Percentiles rank a stretch among this genome's conserved stretches.
phyloP scores from a whole-genome alignment of 352 stramenopile genomes.

The Pythium dissimile region DNA sequence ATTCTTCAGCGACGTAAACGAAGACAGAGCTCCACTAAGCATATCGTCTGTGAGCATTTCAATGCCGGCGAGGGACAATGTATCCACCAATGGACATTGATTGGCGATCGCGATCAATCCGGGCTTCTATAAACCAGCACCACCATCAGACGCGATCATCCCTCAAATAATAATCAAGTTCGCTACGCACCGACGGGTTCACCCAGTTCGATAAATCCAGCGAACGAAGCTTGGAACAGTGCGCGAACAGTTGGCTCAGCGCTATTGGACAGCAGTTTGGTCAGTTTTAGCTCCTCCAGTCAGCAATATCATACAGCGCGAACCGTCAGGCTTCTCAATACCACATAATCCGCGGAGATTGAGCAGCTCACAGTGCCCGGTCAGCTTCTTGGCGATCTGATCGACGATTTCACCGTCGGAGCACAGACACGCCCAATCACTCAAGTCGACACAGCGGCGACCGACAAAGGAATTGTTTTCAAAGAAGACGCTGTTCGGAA shows the following conservation, averaged over 20 bases:
- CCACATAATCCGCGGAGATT: constrained; percentile 37
- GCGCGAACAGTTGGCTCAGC: constrained; percentile 31
- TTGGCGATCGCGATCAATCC: constrained; percentile 24
- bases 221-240: constrained; percentile 32
- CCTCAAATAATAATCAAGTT: background rate
- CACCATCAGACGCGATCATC: background rate
- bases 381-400: constrained; percentile 46
- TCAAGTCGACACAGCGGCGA: constrained; percentile 38
- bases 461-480: constrained; percentile 45
- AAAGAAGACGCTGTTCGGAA: constrained; percentile 57
- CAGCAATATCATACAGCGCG: background rate
- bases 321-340: constrained; percentile 32
- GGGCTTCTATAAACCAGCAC: constrained; percentile 35
- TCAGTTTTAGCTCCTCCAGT: background rate
- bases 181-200: constrained; percentile 6
- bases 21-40: constrained; percentile 27
- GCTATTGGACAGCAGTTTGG: constrained; percentile 22
- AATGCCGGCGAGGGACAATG: constrained; percentile 40
- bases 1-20: constrained; percentile 33
- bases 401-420: constrained; percentile 15
- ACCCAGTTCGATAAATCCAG: constrained; percentile 36
- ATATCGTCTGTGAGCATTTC: constrained; percentile 55
- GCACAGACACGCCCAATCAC: constrained; percentile 49
- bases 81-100: constrained; percentile 20
- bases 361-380: constrained; percentile 38